Base-by-base conservation (phyloP, 2,329 filamentous ascomycete species). In the Claviceps sp. region DNA sequence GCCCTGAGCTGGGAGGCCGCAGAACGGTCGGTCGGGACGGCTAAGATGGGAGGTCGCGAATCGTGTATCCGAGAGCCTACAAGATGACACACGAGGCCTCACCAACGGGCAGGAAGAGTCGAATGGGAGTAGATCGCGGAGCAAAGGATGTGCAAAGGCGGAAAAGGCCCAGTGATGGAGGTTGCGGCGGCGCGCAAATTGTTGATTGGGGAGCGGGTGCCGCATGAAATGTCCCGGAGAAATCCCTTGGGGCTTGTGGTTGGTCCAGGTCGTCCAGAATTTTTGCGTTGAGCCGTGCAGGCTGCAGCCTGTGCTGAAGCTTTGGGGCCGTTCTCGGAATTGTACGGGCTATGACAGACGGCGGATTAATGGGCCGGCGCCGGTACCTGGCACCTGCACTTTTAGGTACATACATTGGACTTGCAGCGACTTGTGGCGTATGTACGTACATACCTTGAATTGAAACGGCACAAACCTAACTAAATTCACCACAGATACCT, bases 251-350 rank as follows among this genome's bases (percentile, higher is more conserved):
- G 67, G 66, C 50, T 56, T 41, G 45, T 56, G 55, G 53, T 64
- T 67, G 61, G 60, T 61, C 56, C 34, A 52, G 50, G 30, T 34
- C 26, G 59, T 60, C 62, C 61, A 64, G 63, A 67, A 69, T 69
- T 69, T 68, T 68, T 67, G 62, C 62, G 67, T 69, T 69, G 67
- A 69, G 67, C 66, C 11, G 9, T 34, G 30, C 30, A 34, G 2
- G 2, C 6, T 68, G 63, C 62, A 62, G 63, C 58, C 61, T 59
- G 60, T 59, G 60, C 63, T 63, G 60, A 59, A 64, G 62, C 62
- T 62, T 57, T 57, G 52, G 57, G 59, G 55, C 65, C 65, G 51
- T 49, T 62, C 65, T 62, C 55, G 63, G 63, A 47, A 44, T 18
- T 34, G 40, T 40, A 40, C 38, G 14, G 38, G 38, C 16, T 14